Evolutionary conservation across 139 green algal genomes (phyloP).

Genomic region (Limnomonas spitsbergensis): DNA sequence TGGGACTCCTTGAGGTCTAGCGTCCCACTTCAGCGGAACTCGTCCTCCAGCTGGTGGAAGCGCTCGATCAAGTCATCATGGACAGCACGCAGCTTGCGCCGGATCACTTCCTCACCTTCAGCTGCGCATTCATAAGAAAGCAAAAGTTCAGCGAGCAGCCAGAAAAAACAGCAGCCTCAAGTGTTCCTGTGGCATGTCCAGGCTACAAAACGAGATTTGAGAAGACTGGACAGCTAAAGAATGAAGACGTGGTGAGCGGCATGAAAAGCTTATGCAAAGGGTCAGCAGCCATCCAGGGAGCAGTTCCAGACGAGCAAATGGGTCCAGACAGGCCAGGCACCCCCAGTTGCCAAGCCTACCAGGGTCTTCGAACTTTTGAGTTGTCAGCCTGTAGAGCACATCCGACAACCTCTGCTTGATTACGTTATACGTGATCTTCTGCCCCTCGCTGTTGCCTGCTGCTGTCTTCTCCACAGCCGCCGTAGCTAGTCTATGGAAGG

Average conservation of each 20-base stretch:
- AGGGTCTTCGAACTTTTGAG: conserved; percentile 98
- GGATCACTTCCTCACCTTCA: conserved; percentile 58
- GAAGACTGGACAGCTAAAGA: neutral
- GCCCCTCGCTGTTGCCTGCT: conserved; percentile 66
- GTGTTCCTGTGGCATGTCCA: neutral
- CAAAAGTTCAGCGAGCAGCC: neutral
- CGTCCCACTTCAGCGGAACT: conserved; percentile 78
- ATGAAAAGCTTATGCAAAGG: neutral
- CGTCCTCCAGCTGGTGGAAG: conserved; percentile 93
- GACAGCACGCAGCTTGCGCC: conserved; percentile 71
- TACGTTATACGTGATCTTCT: conserved; percentile 92
- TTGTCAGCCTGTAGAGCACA: conserved; percentile 88
- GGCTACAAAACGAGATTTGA: neutral
- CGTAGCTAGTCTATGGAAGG: conserved; percentile 72
- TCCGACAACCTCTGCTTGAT: conserved; percentile 93
- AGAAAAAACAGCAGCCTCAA: neutral
- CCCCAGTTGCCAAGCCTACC: conserved; percentile 42
- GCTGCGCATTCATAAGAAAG: conserved; percentile 30
- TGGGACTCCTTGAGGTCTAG: too few species aligned
- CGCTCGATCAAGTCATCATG: conserved; percentile 80
- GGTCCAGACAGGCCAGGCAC: too few species aligned
- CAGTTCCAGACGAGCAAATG: too few species aligned
- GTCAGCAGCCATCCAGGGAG: too few species aligned
- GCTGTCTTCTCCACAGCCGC: conserved; percentile 85
- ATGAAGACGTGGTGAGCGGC: neutral